Conservation (phyloP, 129 eudicot genomes). For the Ambrosia trifida region DNA sequence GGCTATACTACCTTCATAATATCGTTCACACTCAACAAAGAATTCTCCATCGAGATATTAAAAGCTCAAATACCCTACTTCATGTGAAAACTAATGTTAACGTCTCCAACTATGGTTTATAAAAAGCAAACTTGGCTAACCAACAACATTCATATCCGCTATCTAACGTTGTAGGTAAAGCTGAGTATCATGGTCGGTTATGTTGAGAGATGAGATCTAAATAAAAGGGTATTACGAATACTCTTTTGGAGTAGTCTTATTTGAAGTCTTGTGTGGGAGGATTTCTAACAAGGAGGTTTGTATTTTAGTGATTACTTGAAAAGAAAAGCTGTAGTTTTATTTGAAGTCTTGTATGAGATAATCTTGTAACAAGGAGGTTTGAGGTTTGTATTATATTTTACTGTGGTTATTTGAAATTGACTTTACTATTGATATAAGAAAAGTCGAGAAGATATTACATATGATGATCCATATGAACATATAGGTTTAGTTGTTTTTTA, state of each 20-base stretch:
- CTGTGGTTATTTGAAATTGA: too few species aligned
- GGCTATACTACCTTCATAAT: conserved; percentile 10
- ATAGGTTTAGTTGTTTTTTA: not conserved
- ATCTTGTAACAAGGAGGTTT: too few species aligned
- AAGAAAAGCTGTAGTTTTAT: too few species aligned
- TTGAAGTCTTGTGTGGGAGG: conserved; percentile 4
- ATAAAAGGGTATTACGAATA: not conserved
- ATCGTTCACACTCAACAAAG: not conserved
- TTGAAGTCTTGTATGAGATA: too few species aligned
- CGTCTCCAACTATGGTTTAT: not conserved
- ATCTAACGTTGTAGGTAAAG: not conserved
- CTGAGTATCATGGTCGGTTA: not conserved
- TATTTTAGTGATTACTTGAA: too few species aligned
- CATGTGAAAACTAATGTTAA: not conserved
- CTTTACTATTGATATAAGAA: not conserved
- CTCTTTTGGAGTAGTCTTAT: conserved; percentile 1
- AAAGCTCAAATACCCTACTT: not conserved
- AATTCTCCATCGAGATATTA: conserved; percentile 10
- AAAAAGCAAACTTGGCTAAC: not conserved
- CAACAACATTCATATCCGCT: not conserved
- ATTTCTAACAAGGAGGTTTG: not conserved
- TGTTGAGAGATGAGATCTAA: not conserved
- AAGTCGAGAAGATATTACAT: not conserved
- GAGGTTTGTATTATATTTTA: too few species aligned
- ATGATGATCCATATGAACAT: not conserved